Conservation (phyloP, 352 stramenopile genomes). For the Pelagophyceae sp. region DNA sequence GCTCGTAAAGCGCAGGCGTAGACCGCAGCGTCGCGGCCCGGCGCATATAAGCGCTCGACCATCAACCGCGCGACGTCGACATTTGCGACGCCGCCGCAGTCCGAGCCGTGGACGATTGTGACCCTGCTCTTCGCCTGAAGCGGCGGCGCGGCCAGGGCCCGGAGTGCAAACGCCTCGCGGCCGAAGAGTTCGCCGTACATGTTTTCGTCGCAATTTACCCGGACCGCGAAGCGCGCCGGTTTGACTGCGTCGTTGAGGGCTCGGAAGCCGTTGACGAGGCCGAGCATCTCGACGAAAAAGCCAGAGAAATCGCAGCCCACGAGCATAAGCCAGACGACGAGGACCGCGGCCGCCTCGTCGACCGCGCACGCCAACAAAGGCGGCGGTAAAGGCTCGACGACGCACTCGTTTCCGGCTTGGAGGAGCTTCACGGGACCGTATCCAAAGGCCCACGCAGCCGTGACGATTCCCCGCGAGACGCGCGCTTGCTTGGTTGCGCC, state of each 20-base stretch:
- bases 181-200: not conserved
- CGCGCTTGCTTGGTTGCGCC: not conserved
- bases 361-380: no score
- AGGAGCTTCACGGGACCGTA: not conserved
- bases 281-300: constrained; percentile 16
- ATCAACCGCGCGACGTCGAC: constrained; percentile 6
- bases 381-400: no score
- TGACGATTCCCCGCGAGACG: no score
- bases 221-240: not conserved
- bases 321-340: not conserved
- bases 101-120: not conserved
- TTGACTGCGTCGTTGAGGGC: no score
- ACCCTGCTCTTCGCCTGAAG: no score
- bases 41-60: not conserved
- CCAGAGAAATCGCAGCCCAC: constrained; percentile 8
- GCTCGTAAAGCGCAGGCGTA: constrained; percentile 8
- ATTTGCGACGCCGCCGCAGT: no score
- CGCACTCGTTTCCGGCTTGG: no score
- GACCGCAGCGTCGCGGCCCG: not conserved
- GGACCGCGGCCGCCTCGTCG: not conserved
- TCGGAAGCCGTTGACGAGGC: no score
- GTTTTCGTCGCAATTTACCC: not conserved
- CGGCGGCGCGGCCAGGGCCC: not conserved
- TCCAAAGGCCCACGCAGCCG: not conserved
- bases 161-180: not conserved